Evolutionary conservation across 768 basidiomycete species (phyloP).

Genomic region (Rhodotorula kratochvilovae): DNA sequence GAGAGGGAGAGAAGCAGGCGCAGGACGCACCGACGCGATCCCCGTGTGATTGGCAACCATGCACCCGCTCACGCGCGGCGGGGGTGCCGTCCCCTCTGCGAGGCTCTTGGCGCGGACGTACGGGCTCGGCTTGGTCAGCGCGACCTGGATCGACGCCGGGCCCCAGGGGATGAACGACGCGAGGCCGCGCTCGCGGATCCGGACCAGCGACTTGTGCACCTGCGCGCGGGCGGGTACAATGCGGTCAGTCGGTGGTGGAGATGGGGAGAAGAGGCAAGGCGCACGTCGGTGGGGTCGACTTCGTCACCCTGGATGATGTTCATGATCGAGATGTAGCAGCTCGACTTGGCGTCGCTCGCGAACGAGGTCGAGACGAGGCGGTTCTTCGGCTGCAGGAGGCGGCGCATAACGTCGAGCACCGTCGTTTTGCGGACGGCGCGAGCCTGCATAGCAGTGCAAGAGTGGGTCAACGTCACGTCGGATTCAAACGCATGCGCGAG

Average conservation of each 20-base stretch:
- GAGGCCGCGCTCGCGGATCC: constrained; percentile 91
- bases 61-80: constrained; percentile 28
- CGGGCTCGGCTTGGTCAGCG: constrained; percentile 82
- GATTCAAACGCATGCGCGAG: too few species aligned
- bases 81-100: not conserved
- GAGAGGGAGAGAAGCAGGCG: constrained; percentile 53
- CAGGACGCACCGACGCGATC: constrained; percentile 62
- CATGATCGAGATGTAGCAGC: constrained; percentile 91
- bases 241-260: not conserved
- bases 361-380: constrained; percentile 94
- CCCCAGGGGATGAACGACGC: constrained; percentile 99
- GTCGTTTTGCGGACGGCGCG: constrained; percentile 94
- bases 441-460: constrained; percentile 55
- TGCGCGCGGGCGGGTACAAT: constrained; percentile 45
- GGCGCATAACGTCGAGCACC: constrained; percentile 96
- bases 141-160: constrained; percentile 95
- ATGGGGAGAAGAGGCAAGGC: constrained; percentile 36
- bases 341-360: constrained; percentile 63
- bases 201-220: constrained; percentile 95
- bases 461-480: too few species aligned
- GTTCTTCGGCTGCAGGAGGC: constrained; percentile 94
- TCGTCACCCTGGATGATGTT: constrained; percentile 95
- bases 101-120: constrained; percentile 54
- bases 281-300: constrained; percentile 92
- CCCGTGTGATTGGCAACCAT: constrained; percentile 99